Conservation (phyloP, 345 rosid species). For the Salix suchowensis region DNA sequence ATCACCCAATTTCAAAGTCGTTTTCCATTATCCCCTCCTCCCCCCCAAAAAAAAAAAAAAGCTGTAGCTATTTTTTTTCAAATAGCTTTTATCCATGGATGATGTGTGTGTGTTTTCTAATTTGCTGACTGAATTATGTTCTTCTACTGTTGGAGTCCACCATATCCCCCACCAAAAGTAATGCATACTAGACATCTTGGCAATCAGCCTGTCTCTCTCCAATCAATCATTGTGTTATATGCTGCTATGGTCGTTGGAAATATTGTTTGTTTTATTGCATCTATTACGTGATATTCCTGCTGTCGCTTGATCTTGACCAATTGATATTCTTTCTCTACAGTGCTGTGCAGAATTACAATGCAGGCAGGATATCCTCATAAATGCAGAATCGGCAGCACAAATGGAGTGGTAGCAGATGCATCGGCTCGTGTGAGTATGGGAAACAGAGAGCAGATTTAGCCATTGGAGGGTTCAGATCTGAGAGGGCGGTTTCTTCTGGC, state of each 20-base stretch:
- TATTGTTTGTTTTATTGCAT: not conserved
- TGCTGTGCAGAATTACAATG: too few relatives aligned
- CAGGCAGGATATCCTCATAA: too few relatives aligned
- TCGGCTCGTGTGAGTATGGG: not conserved
- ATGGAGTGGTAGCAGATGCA: too few relatives aligned
- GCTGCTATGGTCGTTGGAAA: not conserved
- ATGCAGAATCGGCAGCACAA: too few relatives aligned
- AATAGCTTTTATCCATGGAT: constrained; percentile 14
- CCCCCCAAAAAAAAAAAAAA: not conserved
- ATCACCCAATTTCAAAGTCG: constrained; percentile 7
- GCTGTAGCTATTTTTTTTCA: constrained; percentile 21
- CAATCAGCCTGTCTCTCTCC: constrained; percentile 25
- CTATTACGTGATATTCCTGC: not conserved
- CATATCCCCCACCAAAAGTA: constrained; percentile 20
- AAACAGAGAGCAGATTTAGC: not conserved
- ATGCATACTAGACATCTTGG: not conserved
- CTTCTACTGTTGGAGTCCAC: constrained; percentile 15
- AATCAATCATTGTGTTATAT: constrained; percentile 22
- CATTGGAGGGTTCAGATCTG: constrained; percentile 8
- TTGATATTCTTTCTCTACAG: not conserved
- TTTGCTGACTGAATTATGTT: not conserved
- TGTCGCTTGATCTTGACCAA: not conserved
- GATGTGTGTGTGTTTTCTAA: not conserved
- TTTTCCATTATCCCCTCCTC: constrained; percentile 3
- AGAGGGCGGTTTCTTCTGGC: not conserved